Evolutionary conservation across 2,329 filamentous ascomycete genomes (phyloP).

Genomic region (Colletotrichum cuscutae): DNA sequence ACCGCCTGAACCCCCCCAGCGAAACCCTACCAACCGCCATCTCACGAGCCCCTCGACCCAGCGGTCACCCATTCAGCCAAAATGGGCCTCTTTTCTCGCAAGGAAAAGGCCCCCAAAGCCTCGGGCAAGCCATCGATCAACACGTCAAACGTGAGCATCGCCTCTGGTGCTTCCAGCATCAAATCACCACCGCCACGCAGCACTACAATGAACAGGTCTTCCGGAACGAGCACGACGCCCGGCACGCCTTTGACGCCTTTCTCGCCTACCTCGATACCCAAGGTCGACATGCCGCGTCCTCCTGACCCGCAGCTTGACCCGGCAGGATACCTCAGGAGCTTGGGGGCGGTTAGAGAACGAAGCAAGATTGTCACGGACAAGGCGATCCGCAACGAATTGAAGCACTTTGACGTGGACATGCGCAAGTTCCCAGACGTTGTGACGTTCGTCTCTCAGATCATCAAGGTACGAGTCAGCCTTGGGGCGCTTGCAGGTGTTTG

Average conservation of each 20-base stretch:
- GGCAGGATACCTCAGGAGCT: conserved; percentile 88
- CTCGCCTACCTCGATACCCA: conserved; percentile 68
- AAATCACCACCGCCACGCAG: conserved; percentile 50
- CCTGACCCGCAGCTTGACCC: conserved; percentile 91
- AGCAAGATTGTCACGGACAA: conserved; percentile 79
- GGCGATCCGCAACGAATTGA: conserved; percentile 79
- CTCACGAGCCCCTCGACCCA: conserved; percentile 2
- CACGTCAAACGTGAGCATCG: conserved; percentile 59
- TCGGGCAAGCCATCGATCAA: conserved; percentile 50
- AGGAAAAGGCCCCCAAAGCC: conserved; percentile 59
- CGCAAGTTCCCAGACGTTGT: conserved; percentile 85
- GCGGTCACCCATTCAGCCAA: conserved; percentile 35
- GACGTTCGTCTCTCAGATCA: conserved; percentile 88
- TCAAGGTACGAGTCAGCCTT: conserved; percentile 74
- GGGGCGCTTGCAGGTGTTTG: background rate
- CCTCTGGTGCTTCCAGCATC: conserved; percentile 61
- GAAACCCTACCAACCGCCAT: conserved; percentile 17
- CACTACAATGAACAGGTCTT: conserved; percentile 58
- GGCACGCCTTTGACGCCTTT: conserved; percentile 63
- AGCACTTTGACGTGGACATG: conserved; percentile 91
- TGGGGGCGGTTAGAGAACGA: conserved; percentile 87
- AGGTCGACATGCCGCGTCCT: conserved; percentile 83
- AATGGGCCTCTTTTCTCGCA: conserved; percentile 69
- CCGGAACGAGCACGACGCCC: conserved; percentile 58
- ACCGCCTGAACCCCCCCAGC: conserved; percentile 14